These are phyloP conservation scores for Drosera spatulata DNA, from an alignment of 179 eudicot genomes.

Conservation along the genomic window DNA sequence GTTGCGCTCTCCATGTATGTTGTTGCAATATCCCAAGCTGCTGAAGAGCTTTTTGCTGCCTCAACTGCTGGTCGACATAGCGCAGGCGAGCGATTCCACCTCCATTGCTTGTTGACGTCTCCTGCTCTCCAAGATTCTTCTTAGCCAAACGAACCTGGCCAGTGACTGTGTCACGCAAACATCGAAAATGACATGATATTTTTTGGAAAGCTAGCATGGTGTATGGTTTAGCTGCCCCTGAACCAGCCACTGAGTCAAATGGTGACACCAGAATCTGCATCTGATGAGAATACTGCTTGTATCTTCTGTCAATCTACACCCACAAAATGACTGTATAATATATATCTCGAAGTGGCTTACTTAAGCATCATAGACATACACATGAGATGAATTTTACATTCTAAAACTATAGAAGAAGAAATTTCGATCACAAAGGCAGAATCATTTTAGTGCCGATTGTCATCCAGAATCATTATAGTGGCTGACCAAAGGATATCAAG, in stretches of 20 bases:
- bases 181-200: slow-evolving; percentile 11
- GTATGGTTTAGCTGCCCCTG: slow-evolving; percentile 10
- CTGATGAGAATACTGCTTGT: slow-evolving; percentile 12
- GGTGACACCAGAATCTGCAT: slow-evolving; percentile 9
- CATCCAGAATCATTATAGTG: too few species aligned
- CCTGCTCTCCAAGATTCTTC: slow-evolving; percentile 11
- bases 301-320: slow-evolving; percentile 9
- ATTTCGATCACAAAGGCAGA: too few species aligned
- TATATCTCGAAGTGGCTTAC: too few species aligned
- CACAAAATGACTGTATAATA: too few species aligned
- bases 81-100: slow-evolving; percentile 4
- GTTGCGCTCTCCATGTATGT: slow-evolving; percentile 30
- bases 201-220: slow-evolving; percentile 6
- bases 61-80: slow-evolving; percentile 11
- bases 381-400: too few species aligned
- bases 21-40: slow-evolving; percentile 86
- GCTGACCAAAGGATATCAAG: too few species aligned
- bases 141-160: slow-evolving; percentile 6
- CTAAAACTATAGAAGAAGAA: too few species aligned
- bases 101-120: neutral
- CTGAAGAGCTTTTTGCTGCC: slow-evolving; percentile 25
- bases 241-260: slow-evolving; percentile 8
- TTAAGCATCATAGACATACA: too few species aligned
- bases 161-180: slow-evolving; percentile 2
- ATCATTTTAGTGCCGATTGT: too few species aligned